Conservation (phyloP, 306 rosid species). For the Hippophae tibetana region DNA sequence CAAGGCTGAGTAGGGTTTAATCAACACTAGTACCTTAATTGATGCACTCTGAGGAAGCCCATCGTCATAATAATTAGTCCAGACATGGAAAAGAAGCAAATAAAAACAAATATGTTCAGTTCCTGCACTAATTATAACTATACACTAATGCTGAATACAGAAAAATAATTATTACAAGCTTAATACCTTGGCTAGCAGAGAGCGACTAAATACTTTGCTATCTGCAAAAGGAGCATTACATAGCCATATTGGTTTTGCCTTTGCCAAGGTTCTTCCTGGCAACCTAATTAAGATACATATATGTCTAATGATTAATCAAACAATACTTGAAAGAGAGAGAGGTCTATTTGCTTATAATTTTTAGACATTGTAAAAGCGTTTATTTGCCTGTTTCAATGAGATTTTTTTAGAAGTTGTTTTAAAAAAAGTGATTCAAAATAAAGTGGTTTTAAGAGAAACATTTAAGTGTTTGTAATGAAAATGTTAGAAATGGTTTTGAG, state of each 20-base stretch:
- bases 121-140: slow-evolving; percentile 1
- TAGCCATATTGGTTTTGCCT: slow-evolving; percentile 56
- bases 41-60: slow-evolving; percentile 67
- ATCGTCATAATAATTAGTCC: slow-evolving; percentile 13
- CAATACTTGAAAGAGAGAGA: too few species aligned
- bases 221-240: slow-evolving; percentile 52
- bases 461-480: too few species aligned
- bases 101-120: slow-evolving; percentile 25
- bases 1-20: not conserved
- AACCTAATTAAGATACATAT: slow-evolving; percentile 25
- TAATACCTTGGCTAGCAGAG: slow-evolving; percentile 70
- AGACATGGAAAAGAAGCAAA: slow-evolving; percentile 31
- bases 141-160: not conserved
- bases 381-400: too few species aligned
- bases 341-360: too few species aligned
- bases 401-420: too few species aligned
- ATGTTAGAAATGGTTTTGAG: too few species aligned
- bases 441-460: too few species aligned
- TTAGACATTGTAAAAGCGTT: too few species aligned
- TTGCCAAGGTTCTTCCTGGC: slow-evolving; percentile 67
- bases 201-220: slow-evolving; percentile 52
- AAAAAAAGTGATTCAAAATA: too few species aligned
- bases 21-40: slow-evolving; percentile 48
- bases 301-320: too few species aligned
- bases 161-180: not conserved